A percentile compares a stretch with the other conserved stretches of the same genome.
Evolutionary conservation across 208 protist species (phyloP).

Genomic region (Crithidia expoeki): DNA sequence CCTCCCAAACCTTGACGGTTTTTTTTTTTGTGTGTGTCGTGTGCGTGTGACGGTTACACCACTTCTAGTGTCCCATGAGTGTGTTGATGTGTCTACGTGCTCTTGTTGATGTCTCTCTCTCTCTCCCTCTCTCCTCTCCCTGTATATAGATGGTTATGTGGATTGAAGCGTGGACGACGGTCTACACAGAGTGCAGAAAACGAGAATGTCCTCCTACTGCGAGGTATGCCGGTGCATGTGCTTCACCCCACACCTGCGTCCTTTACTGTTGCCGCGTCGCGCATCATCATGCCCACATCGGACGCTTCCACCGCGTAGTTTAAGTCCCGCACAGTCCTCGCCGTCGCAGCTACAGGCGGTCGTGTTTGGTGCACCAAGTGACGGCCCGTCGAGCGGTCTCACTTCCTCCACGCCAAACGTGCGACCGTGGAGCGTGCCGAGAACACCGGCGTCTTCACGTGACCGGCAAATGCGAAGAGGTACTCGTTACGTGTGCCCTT

Average conservation of each 20-base stretch:
- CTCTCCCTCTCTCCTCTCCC: slow-evolving; percentile 9
- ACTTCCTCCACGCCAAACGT: neutral
- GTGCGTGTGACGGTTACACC: too few species aligned
- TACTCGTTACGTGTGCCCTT: slow-evolving; percentile 11
- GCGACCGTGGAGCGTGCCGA: neutral
- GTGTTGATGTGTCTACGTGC: neutral
- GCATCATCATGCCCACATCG: neutral
- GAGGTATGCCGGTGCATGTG: slow-evolving; percentile 68
- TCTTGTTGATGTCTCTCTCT: slow-evolving; percentile 3
- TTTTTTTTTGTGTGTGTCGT: too few species aligned
- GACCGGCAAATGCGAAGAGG: neutral
- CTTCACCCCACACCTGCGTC: slow-evolving; percentile 45
- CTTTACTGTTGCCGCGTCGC: neutral
- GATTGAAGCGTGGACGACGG: neutral
- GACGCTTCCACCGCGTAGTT: neutral
- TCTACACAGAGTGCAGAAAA: neutral
- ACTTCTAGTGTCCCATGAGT: too few species aligned
- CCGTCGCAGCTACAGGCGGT: neutral
- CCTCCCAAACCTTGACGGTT: too few species aligned
- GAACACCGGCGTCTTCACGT: neutral
- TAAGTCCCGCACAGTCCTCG: neutral
- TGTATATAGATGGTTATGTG: neutral
- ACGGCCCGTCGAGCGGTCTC: neutral
- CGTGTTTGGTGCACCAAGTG: neutral
- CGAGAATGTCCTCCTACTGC: slow-evolving; percentile 80